phyloP scores from a whole-genome alignment of 140 eudicot genomes.

The Anethum foeniculum region DNA sequence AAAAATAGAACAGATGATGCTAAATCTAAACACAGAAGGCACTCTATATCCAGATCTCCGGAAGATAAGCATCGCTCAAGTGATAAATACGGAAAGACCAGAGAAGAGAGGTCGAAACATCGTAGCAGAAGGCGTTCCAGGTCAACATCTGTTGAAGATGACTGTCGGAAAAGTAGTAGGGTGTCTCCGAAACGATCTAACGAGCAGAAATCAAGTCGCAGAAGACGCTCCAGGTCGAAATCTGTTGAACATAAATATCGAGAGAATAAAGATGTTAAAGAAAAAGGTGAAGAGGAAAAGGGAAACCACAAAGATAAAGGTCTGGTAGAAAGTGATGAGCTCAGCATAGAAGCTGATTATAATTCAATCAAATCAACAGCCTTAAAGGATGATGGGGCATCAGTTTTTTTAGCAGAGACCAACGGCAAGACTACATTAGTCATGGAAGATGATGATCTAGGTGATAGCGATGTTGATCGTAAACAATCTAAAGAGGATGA shows the following conservation, averaged over 20 bases:
- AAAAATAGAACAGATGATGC: slow-evolving; percentile 33
- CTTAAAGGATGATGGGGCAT: slow-evolving; percentile 25
- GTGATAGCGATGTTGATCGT: slow-evolving; percentile 21
- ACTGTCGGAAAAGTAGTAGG: slow-evolving; percentile 36
- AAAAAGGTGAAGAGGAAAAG: slow-evolving; percentile 20
- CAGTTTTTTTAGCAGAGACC: background rate
- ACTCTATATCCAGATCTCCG: slow-evolving; percentile 42
- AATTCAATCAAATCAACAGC: slow-evolving; percentile 12
- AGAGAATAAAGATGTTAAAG: slow-evolving; percentile 18
- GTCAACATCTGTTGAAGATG: slow-evolving; percentile 63
- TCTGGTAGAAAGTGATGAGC: slow-evolving; percentile 33
- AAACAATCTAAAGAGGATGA: slow-evolving; percentile 17
- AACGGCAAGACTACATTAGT: slow-evolving; percentile 11
- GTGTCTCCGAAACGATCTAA: slow-evolving; percentile 39
- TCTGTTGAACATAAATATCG: slow-evolving; percentile 31
- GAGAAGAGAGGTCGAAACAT: slow-evolving; percentile 52
- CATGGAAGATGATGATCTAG: slow-evolving; percentile 8
- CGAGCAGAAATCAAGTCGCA: slow-evolving; percentile 35
- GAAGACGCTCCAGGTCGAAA: slow-evolving; percentile 59
- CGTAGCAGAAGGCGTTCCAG: slow-evolving; percentile 57
- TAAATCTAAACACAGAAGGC: slow-evolving; percentile 46
- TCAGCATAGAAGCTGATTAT: slow-evolving; percentile 13
- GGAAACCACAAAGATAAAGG: slow-evolving; percentile 19
- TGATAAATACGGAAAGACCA: slow-evolving; percentile 40
- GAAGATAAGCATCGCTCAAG: slow-evolving; percentile 47